Conservation (phyloP, 2,329 filamentous ascomycete species). For the Cadophora luteo-olivacea region DNA sequence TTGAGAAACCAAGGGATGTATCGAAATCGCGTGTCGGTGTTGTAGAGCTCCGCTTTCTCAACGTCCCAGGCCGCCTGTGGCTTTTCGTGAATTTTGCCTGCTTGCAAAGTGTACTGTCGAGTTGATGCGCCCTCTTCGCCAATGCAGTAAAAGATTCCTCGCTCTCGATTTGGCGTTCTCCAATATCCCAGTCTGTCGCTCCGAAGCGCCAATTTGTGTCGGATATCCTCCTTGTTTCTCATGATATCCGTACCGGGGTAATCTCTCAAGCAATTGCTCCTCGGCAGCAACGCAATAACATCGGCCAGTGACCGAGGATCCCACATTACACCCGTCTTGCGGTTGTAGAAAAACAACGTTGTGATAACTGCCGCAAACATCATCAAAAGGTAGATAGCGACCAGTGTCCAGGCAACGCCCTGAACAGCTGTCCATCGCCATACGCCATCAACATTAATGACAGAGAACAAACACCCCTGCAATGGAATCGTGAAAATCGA, state of each 20-base stretch:
- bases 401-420: constrained; percentile 78
- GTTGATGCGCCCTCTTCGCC: constrained; percentile 66
- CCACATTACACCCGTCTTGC: constrained; percentile 81
- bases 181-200: constrained; percentile 87
- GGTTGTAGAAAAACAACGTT: constrained; percentile 67
- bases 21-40: constrained; percentile 58
- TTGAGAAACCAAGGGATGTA: constrained; percentile 82
- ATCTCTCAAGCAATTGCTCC: constrained; percentile 78
- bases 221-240: constrained; percentile 57
- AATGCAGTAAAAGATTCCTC: constrained; percentile 78
- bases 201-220: constrained; percentile 58
- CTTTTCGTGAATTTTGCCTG: constrained; percentile 54
- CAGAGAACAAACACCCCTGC: constrained; percentile 77
- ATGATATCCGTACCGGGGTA: constrained; percentile 74
- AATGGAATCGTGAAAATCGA: constrained; percentile 82
- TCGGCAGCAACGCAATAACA: constrained; percentile 76
- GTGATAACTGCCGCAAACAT: constrained; percentile 63
- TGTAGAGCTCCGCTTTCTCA: constrained; percentile 38
- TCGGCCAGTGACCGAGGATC: constrained; percentile 84
- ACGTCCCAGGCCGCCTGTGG: constrained; percentile 34
- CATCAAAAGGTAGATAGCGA: constrained; percentile 75
- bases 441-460: constrained; percentile 58
- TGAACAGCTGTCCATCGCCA: constrained; percentile 86
- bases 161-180: constrained; percentile 67
- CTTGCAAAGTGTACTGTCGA: constrained; percentile 56